Evolutionary conservation across 805 yeast species (phyloP).

Genomic region (Torulaspora delbrueckii): DNA sequence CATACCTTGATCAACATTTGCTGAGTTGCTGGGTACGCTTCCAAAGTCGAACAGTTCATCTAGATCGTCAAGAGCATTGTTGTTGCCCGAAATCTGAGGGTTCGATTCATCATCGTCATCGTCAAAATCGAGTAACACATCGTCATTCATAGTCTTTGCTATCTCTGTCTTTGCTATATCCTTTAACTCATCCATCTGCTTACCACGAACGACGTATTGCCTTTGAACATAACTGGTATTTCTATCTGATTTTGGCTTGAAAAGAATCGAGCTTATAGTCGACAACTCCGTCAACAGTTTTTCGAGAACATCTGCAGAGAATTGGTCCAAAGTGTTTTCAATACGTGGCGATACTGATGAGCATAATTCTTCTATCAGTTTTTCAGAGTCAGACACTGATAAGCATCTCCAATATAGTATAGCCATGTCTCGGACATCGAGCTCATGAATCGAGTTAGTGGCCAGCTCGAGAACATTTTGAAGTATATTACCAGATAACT

Average conservation of each 20-base stretch:
- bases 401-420: conserved; percentile 75
- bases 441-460: conserved; percentile 60
- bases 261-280: conserved; percentile 83
- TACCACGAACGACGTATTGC: conserved; percentile 38
- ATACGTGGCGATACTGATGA: conserved; percentile 57
- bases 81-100: conserved; percentile 19
- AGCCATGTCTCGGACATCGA: conserved; percentile 78
- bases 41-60: conserved; percentile 59
- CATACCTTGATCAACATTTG: conserved; percentile 7
- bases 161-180: conserved; percentile 73
- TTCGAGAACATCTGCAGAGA: conserved; percentile 63
- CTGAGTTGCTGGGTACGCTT: conserved; percentile 16
- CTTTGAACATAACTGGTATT: conserved; percentile 38
- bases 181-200: conserved; percentile 71
- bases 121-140: conserved; percentile 81
- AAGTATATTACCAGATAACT: conserved; percentile 43
- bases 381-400: conserved; percentile 40
- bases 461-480: conserved; percentile 59
- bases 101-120: conserved; percentile 54
- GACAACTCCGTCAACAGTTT: conserved; percentile 72
- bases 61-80: conserved; percentile 61
- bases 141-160: conserved; percentile 59
- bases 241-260: conserved; percentile 70
- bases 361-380: conserved; percentile 28
- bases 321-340: conserved; percentile 62